Conservation (phyloP, 345 rosid genomes). For the Gossypium thurberi region DNA sequence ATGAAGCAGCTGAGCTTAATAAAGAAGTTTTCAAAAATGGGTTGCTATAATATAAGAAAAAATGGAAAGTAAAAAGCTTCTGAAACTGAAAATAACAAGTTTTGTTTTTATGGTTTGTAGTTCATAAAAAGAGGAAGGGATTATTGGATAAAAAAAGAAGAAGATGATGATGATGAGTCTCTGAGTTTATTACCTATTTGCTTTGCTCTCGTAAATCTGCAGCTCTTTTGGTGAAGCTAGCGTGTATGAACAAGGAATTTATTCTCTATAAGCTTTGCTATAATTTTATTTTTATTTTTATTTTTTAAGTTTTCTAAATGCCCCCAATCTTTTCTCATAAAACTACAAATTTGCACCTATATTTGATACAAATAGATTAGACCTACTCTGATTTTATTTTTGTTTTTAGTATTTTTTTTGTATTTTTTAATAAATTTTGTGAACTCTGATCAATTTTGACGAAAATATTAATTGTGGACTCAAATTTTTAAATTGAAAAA, state of each 20-base stretch:
- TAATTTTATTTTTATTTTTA: background rate
- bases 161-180: background rate
- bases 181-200: background rate
- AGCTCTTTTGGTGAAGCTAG: constrained; percentile 4
- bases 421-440: too few relatives aligned
- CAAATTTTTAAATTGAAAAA: too few relatives aligned
- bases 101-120: background rate
- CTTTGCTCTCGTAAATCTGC: constrained; percentile 5
- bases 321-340: background rate
- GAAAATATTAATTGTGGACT: too few relatives aligned
- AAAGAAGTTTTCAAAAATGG: constrained; percentile 4
- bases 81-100: constrained; percentile 7
- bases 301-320: background rate
- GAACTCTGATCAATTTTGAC: too few relatives aligned
- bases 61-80: constrained; percentile 8
- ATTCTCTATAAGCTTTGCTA: constrained; percentile 2
- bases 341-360: background rate
- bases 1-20: background rate
- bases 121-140: constrained; percentile 1
- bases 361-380: too few relatives aligned
- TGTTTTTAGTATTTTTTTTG: too few relatives aligned
- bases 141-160: background rate
- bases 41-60: background rate
- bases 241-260: constrained; percentile 16
- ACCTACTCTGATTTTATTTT: too few relatives aligned